A percentile compares a stretch with the other conserved stretches of the same genome.
Conservation (phyloP, 2,329 filamentous ascomycete species). For the Graphilbum fragrans region DNA sequence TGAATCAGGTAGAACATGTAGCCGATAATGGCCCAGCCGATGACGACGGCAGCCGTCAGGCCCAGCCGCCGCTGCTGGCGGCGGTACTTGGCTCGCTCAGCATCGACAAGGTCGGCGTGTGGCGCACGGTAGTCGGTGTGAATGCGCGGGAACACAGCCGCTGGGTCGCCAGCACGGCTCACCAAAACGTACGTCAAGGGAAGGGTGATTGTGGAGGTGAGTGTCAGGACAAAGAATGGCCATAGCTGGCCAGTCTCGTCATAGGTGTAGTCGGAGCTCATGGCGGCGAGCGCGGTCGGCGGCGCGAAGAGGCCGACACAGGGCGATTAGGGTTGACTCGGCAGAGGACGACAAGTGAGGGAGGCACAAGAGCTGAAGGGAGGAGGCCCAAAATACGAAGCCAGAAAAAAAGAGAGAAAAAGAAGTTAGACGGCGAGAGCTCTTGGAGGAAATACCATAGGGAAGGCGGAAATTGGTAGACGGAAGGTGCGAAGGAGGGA, state of each 20-base stretch:
- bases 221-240: slow-evolving; percentile 93
- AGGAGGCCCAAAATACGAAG: background rate
- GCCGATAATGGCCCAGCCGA: slow-evolving; percentile 73
- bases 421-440: background rate
- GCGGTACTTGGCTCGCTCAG: slow-evolving; percentile 74
- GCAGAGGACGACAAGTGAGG: no score
- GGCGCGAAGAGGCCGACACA: no score
- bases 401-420: background rate
- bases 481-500: no score
- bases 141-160: slow-evolving; percentile 73
- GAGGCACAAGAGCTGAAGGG: background rate
- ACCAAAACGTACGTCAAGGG: slow-evolving; percentile 84
- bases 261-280: slow-evolving; percentile 95
- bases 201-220: slow-evolving; percentile 76
- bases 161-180: slow-evolving; percentile 62
- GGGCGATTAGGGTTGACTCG: no score
- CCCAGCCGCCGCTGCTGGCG: slow-evolving; percentile 83
- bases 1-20: slow-evolving; percentile 88
- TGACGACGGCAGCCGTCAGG: slow-evolving; percentile 61
- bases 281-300: no score
- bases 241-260: slow-evolving; percentile 98
- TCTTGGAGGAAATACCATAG: no score
- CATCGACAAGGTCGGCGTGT: slow-evolving; percentile 72
- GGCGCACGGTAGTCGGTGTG: slow-evolving; percentile 68
- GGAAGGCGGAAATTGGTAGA: no score